Conservation (phyloP, 257 asterid species). For the Jacaranda copaia region DNA sequence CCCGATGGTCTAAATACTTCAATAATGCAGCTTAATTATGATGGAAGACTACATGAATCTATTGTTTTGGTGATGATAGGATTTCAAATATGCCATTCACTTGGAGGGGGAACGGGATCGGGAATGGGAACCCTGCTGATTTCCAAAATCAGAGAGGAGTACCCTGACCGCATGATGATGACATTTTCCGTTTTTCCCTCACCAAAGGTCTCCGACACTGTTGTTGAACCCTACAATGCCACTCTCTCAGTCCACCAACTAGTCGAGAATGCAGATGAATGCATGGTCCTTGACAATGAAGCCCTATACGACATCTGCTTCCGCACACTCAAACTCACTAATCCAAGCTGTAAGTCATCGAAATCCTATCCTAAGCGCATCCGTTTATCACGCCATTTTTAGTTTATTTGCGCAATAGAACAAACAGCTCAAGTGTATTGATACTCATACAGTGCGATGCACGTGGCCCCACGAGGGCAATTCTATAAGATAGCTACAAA, state of each 20-base stretch:
- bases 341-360: conserved; percentile 74
- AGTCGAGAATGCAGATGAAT: conserved; percentile 81
- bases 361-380: background rate
- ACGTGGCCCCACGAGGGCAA: background rate
- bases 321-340: conserved; percentile 82
- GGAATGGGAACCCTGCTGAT: conserved; percentile 78
- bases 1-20: too few species aligned
- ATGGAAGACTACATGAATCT: background rate
- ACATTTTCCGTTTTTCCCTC: conserved; percentile 81
- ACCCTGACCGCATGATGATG: conserved; percentile 80
- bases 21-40: too few species aligned
- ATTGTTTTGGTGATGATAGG: conserved; percentile 40
- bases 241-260: conserved; percentile 81
- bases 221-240: conserved; percentile 82
- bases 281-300: conserved; percentile 80
- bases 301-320: conserved; percentile 82
- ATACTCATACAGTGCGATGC: background rate
- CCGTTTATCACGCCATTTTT: background rate
- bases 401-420: background rate
- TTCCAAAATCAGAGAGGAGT: conserved; percentile 81
- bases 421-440: background rate
- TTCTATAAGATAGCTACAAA: background rate
- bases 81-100: conserved; percentile 76
- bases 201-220: conserved; percentile 81
- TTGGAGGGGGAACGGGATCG: conserved; percentile 82